Evolutionary conservation across 1,139 yeast species (phyloP).

Genomic region (Wickerhamomyces sp.): DNA sequence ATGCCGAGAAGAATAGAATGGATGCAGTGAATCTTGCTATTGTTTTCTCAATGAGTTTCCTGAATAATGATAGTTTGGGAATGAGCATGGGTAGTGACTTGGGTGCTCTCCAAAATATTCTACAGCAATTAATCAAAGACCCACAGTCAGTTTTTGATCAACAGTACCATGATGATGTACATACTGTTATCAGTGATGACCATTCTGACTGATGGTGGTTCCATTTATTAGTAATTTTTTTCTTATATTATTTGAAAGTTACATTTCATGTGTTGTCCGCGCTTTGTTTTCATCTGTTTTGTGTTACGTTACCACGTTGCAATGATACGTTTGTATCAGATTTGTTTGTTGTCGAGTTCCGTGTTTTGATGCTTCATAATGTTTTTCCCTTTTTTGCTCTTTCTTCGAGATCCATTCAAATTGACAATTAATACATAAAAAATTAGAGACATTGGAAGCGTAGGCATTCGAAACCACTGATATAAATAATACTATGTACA

Average conservation of each 20-base stretch:
- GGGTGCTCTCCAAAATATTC: constrained; percentile 37
- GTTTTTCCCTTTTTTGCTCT: too few relatives aligned
- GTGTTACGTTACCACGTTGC: neutral
- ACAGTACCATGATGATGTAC: constrained; percentile 8
- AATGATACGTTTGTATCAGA: neutral
- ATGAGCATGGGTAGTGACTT: constrained; percentile 37
- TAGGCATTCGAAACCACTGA: too few relatives aligned
- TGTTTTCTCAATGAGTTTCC: constrained; percentile 60
- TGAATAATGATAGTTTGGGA: constrained; percentile 36
- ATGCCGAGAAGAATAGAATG: constrained; percentile 68
- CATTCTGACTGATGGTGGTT: constrained; percentile 1
- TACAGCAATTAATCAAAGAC: constrained; percentile 31
- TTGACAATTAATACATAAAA: too few relatives aligned
- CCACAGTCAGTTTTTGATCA: constrained; percentile 27
- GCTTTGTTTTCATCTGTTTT: neutral
- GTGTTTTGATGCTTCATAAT: too few relatives aligned
- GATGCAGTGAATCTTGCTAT: constrained; percentile 77
- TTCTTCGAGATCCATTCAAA: too few relatives aligned
- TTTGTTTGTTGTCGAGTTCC: neutral
- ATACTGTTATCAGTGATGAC: constrained; percentile 3
- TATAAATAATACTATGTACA: constrained; percentile 2
- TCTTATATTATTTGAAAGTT: neutral
- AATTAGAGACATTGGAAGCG: too few relatives aligned
- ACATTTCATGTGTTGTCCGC: neutral
- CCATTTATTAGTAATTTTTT: neutral